These are phyloP conservation scores for Penicillium steckii DNA, from an alignment of 495 filamentous ascomycete genomes.

Conservation along the genomic window DNA sequence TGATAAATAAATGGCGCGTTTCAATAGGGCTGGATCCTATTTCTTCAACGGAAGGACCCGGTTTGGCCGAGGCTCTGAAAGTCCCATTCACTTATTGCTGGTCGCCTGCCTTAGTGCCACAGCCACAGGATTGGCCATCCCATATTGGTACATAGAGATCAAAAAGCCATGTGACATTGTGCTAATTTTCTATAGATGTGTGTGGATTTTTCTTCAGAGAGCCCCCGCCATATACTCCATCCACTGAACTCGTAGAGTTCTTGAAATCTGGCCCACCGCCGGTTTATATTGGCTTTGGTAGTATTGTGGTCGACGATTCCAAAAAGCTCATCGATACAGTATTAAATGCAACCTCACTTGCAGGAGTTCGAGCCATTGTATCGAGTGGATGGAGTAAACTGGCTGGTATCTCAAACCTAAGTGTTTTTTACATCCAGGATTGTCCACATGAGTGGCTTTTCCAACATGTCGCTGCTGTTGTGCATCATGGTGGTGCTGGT, in stretches of 20 bases:
- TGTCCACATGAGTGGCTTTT: constrained; percentile 69
- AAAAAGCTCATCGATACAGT: constrained; percentile 51
- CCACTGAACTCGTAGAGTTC: constrained; percentile 49
- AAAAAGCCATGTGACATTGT: too few species aligned
- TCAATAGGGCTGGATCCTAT: constrained; percentile 8
- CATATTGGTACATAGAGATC: constrained; percentile 4
- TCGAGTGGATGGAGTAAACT: constrained; percentile 65
- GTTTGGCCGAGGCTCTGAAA: constrained; percentile 1
- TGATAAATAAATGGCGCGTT: constrained; percentile 11
- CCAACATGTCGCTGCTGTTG: constrained; percentile 57
- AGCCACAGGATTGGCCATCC: constrained; percentile 11
- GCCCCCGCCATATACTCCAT: constrained; percentile 49
- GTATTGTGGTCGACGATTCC: constrained; percentile 63
- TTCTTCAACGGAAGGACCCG: neutral
- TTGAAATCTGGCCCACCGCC: constrained; percentile 53
- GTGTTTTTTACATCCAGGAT: constrained; percentile 58
- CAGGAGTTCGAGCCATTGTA: constrained; percentile 57
- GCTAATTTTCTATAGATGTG: too few species aligned
- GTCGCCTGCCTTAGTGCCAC: constrained; percentile 10
- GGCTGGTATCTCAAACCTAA: constrained; percentile 40
- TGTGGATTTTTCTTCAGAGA: constrained; percentile 63
- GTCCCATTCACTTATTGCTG: constrained; percentile 19
- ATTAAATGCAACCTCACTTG: constrained; percentile 49
- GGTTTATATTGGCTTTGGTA: constrained; percentile 68
- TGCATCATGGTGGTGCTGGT: constrained; percentile 67